A percentile compares a stretch with the other conserved stretches of the same genome.
These are phyloP conservation scores for Boletales sp. DNA, from an alignment of 768 basidiomycete species.

Conservation along the genomic window DNA sequence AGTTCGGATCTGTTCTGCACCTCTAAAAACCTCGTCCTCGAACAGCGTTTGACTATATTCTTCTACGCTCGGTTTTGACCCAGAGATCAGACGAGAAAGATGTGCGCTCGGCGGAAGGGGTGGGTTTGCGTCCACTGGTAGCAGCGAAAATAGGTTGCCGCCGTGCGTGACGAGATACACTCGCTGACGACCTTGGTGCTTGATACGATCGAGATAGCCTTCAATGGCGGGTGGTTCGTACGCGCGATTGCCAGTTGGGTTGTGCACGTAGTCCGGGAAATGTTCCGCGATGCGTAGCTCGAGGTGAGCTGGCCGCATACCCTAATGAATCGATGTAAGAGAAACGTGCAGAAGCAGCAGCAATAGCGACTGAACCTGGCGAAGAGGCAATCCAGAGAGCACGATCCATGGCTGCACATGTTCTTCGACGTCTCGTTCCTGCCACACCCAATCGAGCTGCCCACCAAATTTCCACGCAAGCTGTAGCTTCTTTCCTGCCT, in stretches of 20 bases:
- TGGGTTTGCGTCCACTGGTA: constrained; percentile 52
- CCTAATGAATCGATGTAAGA: constrained; percentile 26
- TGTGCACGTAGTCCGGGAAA: constrained; percentile 43
- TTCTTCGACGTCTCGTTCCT: constrained; percentile 62
- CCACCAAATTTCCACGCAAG: constrained; percentile 77
- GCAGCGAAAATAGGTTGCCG: constrained; percentile 65
- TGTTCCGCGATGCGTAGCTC: constrained; percentile 79
- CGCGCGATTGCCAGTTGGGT: constrained; percentile 41
- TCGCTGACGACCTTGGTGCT: constrained; percentile 51
- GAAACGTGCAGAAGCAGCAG: constrained; percentile 2
- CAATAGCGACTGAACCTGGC: constrained; percentile 47
- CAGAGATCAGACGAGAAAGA: constrained; percentile 28
- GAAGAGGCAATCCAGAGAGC: constrained; percentile 70
- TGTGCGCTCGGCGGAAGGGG: constrained; percentile 63
- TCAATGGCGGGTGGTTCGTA: constrained; percentile 81
- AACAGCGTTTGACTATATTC: constrained; percentile 37
- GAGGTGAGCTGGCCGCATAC: constrained; percentile 45
- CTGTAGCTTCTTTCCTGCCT: constrained; percentile 56
- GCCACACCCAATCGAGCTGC: constrained; percentile 84
- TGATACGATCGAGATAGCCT: constrained; percentile 78
- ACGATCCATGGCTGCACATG: constrained; percentile 65
- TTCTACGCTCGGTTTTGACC: constrained; percentile 24
- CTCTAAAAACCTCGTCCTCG: constrained; percentile 56
- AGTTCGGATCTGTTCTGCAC: constrained; percentile 56
- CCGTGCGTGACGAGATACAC: constrained; percentile 72